These are phyloP conservation scores for Lichtheimia ramosa DNA, from an alignment of 371 early-diverging fungal species.

Conservation along the genomic window DNA sequence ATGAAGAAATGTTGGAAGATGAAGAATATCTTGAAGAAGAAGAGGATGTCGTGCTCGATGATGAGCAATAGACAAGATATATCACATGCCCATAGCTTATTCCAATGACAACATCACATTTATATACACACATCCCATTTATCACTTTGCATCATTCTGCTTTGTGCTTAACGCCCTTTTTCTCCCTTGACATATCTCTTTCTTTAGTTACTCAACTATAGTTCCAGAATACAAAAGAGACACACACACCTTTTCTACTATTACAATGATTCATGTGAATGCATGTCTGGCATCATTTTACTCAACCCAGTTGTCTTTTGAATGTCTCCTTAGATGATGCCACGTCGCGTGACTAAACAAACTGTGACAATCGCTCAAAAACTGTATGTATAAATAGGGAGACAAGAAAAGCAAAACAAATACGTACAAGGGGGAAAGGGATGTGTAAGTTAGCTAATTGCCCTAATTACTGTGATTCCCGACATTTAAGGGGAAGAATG, in stretches of 20 bases:
- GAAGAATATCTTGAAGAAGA: slow-evolving; percentile 58
- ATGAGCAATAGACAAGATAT: not conserved
- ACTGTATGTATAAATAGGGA: not conserved
- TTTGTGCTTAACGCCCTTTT: not conserved
- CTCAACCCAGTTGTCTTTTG: not conserved
- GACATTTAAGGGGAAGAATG: not conserved
- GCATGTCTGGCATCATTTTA: not conserved
- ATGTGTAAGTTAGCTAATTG: not conserved
- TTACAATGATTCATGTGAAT: not conserved
- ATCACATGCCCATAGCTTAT: not conserved
- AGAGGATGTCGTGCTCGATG: slow-evolving; percentile 5
- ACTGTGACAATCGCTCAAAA: too few species aligned
- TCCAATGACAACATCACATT: not conserved
- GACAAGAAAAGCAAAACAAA: not conserved
- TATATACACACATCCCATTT: not conserved
- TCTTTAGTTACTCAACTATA: not conserved
- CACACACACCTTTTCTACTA: not conserved
- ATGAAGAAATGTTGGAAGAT: slow-evolving; percentile 32
- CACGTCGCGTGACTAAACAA: not conserved
- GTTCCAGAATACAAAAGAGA: not conserved
- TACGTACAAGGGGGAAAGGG: slow-evolving; percentile 2
- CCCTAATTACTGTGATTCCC: slow-evolving; percentile 1
- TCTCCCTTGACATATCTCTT: not conserved
- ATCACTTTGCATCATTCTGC: not conserved
- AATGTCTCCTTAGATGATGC: not conserved